These are phyloP conservation scores for Sporothrix euskadiensis DNA, from an alignment of 2,329 filamentous ascomycete genomes.

Conservation along the genomic window DNA sequence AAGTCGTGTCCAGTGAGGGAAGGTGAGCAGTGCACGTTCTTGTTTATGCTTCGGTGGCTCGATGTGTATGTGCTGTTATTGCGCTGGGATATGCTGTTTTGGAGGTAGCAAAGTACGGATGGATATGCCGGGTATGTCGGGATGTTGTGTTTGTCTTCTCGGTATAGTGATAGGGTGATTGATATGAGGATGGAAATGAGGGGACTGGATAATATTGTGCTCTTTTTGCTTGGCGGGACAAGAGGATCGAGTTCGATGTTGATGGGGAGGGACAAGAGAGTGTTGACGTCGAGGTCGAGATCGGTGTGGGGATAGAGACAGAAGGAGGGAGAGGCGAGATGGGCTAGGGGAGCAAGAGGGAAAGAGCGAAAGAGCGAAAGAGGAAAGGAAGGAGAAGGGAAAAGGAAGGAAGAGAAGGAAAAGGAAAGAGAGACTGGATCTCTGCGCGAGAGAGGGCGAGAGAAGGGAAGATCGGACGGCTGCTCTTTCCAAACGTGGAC, in stretches of 20 bases:
- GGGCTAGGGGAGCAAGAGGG: not conserved
- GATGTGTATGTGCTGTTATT: too few relatives aligned
- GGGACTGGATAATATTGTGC: not conserved
- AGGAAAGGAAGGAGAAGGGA: constrained; percentile 1
- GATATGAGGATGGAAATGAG: not conserved
- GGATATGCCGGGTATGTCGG: constrained; percentile 12
- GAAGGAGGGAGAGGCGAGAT: not conserved
- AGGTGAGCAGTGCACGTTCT: not conserved
- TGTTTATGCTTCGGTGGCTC: not conserved
- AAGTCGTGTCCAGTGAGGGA: not conserved
- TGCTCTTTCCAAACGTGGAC: constrained; percentile 18
- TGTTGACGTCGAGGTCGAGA: not conserved
- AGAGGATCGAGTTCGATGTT: not conserved
- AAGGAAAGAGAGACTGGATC: not conserved
- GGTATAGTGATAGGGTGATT: not conserved
- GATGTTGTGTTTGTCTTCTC: not conserved
- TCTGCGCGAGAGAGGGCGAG: not conserved
- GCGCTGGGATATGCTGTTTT: not conserved
- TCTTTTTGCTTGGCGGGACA: not conserved
- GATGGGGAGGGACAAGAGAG: not conserved
- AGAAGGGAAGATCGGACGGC: constrained; percentile 17
- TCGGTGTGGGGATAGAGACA: not conserved
- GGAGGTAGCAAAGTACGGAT: not conserved
- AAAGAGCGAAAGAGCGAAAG: constrained; percentile 6
- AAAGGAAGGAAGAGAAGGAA: not conserved